A percentile compares a stretch with the other conserved stretches of the same genome.
Evolutionary conservation across 2,329 filamentous ascomycete species (phyloP).

Genomic region (Didymella arachidicola): DNA sequence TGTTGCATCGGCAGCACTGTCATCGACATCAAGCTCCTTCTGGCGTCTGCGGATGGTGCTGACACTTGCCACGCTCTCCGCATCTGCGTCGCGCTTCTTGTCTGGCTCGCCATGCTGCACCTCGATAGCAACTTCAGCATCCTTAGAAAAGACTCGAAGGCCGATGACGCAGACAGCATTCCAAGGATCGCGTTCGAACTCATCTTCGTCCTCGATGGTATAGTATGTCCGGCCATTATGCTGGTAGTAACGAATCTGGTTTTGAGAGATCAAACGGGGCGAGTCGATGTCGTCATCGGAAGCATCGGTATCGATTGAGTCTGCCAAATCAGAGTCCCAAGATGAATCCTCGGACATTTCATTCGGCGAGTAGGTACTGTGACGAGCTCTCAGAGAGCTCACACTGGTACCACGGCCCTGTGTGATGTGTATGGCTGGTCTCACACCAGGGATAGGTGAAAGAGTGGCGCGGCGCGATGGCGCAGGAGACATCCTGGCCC

Average conservation of each 20-base stretch:
- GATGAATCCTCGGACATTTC: slow-evolving; percentile 48
- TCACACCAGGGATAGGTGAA: slow-evolving; percentile 46
- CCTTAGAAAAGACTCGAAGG: slow-evolving; percentile 64
- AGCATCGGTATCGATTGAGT: slow-evolving; percentile 41
- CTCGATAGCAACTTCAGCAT: slow-evolving; percentile 59
- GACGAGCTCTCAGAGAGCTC: slow-evolving; percentile 42
- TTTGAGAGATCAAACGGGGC: slow-evolving; percentile 12
- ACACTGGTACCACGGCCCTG: slow-evolving; percentile 39
- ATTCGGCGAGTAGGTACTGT: slow-evolving; percentile 40
- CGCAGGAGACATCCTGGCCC: slow-evolving; percentile 30
- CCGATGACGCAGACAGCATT: slow-evolving; percentile 69
- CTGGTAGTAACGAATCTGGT: slow-evolving; percentile 22
- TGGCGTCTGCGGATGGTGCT: slow-evolving; percentile 33
- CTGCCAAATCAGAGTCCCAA: slow-evolving; percentile 54
- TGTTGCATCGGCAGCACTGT: slow-evolving; percentile 52
- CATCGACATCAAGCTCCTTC: slow-evolving; percentile 52
- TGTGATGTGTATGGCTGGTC: slow-evolving; percentile 47
- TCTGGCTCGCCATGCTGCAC: slow-evolving; percentile 55
- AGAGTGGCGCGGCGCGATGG: slow-evolving; percentile 48
- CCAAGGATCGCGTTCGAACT: slow-evolving; percentile 63
- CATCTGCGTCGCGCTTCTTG: slow-evolving; percentile 35
- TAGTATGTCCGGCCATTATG: slow-evolving; percentile 35
- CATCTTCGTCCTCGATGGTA: slow-evolving; percentile 49
- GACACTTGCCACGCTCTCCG: slow-evolving; percentile 33
- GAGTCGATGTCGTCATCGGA: slow-evolving; percentile 34